Conservation (phyloP, 2,329 filamentous ascomycete genomes). For the Sphaerostilbella broomeana region DNA sequence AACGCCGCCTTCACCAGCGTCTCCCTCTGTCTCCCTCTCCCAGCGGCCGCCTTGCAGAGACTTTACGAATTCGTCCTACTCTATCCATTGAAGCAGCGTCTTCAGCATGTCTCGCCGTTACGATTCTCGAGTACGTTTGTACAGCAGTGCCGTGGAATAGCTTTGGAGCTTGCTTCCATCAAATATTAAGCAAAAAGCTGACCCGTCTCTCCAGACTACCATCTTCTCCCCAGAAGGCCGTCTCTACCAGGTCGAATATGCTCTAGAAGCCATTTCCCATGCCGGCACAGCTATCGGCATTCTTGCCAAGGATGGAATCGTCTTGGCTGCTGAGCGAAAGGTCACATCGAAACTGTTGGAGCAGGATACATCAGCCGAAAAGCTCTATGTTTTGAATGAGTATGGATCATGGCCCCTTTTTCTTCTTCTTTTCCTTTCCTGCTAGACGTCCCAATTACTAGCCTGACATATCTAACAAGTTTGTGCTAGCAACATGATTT, state of each 20-base stretch:
- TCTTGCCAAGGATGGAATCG: conserved; percentile 95
- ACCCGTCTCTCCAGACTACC: conserved; percentile 61
- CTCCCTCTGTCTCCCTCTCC: background rate
- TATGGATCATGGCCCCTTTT: conserved; percentile 48
- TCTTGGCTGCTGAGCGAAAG: conserved; percentile 95
- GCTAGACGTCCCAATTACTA: too few relatives aligned
- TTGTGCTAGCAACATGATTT: conserved; percentile 99
- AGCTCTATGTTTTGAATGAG: conserved; percentile 99
- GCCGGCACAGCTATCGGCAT: conserved; percentile 96
- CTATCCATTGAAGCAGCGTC: conserved; percentile 8
- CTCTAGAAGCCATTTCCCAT: conserved; percentile 96
- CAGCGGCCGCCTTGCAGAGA: background rate
- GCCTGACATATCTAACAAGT: too few relatives aligned
- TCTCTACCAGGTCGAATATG: conserved; percentile 99
- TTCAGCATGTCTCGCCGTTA: conserved; percentile 87
- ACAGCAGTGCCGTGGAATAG: conserved; percentile 12
- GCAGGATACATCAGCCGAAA: conserved; percentile 99
- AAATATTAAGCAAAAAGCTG: background rate
- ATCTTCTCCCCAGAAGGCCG: conserved; percentile 99
- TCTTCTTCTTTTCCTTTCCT: too few relatives aligned
- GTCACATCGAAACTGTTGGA: conserved; percentile 98
- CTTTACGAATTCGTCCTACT: too few relatives aligned
- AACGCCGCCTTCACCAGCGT: background rate
- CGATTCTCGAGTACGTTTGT: conserved; percentile 77
- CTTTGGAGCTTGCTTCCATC: background rate